These are phyloP conservation scores for Fusarium albosuccineum DNA, from an alignment of 2,329 filamentous ascomycete genomes.

Conservation along the genomic window DNA sequence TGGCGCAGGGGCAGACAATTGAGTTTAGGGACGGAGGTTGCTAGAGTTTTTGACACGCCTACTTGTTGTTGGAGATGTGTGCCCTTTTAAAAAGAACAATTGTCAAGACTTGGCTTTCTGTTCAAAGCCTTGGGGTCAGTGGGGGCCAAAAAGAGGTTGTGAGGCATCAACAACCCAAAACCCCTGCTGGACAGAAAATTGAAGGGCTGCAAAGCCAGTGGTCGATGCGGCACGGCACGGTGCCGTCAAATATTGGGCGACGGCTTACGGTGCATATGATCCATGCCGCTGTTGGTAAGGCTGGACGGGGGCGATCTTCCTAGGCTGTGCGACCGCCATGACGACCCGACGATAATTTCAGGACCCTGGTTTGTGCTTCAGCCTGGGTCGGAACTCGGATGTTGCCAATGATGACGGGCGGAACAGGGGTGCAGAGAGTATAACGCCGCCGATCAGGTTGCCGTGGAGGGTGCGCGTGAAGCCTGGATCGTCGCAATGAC, in stretches of 20 bases:
- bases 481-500: too few relatives aligned
- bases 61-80: neutral
- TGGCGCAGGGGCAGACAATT: neutral
- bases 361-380: neutral
- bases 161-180: neutral
- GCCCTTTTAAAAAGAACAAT: neutral
- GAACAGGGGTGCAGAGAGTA: too few relatives aligned
- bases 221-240: neutral
- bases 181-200: neutral
- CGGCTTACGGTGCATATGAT: constrained; percentile 38
- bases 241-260: neutral
- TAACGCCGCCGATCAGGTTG: too few relatives aligned
- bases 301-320: constrained; percentile 26
- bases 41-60: neutral
- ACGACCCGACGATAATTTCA: neutral
- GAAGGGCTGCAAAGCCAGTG: neutral
- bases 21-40: neutral
- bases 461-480: too few relatives aligned
- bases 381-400: neutral
- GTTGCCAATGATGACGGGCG: neutral
- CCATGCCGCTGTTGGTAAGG: constrained; percentile 41
- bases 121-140: neutral
- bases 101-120: neutral
- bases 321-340: neutral
- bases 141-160: neutral